Base-by-base conservation (phyloP, 176 grass and related monocot genomes). In the Zea luxurians region DNA sequence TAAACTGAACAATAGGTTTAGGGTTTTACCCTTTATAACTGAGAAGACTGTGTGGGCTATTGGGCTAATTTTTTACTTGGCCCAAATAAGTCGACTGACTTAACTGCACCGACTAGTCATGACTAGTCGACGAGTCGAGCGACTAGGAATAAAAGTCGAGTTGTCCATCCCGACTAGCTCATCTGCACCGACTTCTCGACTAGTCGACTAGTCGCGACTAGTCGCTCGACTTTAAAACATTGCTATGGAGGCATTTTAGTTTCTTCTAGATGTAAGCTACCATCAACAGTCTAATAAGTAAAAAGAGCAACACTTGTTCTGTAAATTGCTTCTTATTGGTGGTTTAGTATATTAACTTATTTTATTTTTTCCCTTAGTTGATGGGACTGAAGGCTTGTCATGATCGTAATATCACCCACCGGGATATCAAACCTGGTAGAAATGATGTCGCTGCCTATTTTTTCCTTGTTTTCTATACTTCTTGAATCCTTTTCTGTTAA, bases 391-490 rank as follows among this genome's bases (percentile, higher is more conserved):
- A 97, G 73, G 87, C 91, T 66, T 97, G 95, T 43, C 95, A 97
- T 83, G 91, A 90, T 80, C 89, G 85, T 50, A 94, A 92, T 83
- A 88, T 94, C 67, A 97, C 89, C 87, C 95, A 94, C 83, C 90
- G 95, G 87, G 95, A 97, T 75, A 91, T 97, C 76, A 97, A 97
- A 75, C 95, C 95, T 92, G 95, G 95, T 94, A 92, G 64, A 81
- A 55, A 76, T 82, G 35, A 55, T 45, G 77, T 65, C 70, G 3
- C 27, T 66, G 46, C 71, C 10, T 92, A 58, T 67, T 64, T 3
- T 70, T 12, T 73, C 66, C 6, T 80, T 69, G 4, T 38, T 55
- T 88, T 74, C 16, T 38, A 15, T 79, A 80, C 38, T 58, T 62
- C 13, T 49, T 46, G 11, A 64, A 57, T 45, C 20, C 20, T 13